Evolutionary conservation across 345 rosid species (phyloP).

Genomic region (Streptanthus diversifolius): DNA sequence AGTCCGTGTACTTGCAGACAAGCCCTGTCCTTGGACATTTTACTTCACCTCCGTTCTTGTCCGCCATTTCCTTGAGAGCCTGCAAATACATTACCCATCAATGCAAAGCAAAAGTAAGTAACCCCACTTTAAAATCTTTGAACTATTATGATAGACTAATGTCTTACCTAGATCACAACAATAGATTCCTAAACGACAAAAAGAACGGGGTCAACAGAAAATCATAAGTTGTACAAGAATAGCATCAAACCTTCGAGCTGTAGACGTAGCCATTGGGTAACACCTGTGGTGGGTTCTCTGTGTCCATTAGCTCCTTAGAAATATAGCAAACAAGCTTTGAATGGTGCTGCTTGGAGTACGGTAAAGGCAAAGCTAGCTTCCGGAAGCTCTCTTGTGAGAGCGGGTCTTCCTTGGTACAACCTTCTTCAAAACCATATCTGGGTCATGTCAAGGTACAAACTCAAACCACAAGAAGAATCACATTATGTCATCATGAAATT

Average conservation of each 20-base stretch:
- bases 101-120: background rate
- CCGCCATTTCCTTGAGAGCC: conserved; percentile 96
- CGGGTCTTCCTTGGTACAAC: conserved; percentile 95
- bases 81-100: conserved; percentile 31
- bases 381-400: conserved; percentile 89
- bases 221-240: background rate
- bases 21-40: conserved; percentile 82
- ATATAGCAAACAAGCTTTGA: conserved; percentile 97
- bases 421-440: conserved; percentile 77
- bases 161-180: background rate
- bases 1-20: conserved; percentile 59
- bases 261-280: conserved; percentile 93
- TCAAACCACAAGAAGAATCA: conserved; percentile 1
- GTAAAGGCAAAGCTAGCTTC: conserved; percentile 76
- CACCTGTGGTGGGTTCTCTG: conserved; percentile 98
- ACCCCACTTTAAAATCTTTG: background rate
- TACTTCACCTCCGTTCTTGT: conserved; percentile 62
- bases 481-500: background rate
- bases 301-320: conserved; percentile 93
- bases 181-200: conserved; percentile 5
- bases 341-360: conserved; percentile 93
- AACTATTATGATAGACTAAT: background rate
- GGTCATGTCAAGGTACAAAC: conserved; percentile 42
- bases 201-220: background rate
- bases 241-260: conserved; percentile 71